Base-by-base conservation (phyloP, 169 alveolate species). In the Perkinsus marinus region DNA sequence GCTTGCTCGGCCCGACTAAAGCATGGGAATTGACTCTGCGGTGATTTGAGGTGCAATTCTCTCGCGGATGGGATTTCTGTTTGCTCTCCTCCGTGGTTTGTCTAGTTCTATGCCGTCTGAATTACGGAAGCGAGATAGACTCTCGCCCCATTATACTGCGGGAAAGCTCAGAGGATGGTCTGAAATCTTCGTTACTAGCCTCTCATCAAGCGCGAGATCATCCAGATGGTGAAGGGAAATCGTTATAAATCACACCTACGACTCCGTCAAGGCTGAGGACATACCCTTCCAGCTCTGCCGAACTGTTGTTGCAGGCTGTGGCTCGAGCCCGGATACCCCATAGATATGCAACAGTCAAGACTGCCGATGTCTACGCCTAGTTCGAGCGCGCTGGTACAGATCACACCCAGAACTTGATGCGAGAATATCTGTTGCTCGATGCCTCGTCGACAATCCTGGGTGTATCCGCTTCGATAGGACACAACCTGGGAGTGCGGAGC, bases 311-410 rank as follows among this genome's bases (percentile, higher is more conserved):
- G 68, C 19, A 94, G 38, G n/a, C 94, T 90, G 68, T 90, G 90
- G 39, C 92, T 43, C 3, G 96, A 94, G 6, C 96, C 96, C 38
- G 96, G 96, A 79, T 79, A 94, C 43, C 96, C 96, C 91, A 92
- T 69, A 39, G 90, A 90, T 26, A 94, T 91, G 39, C 90, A 94
- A 26, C 68, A 41, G 90, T 94, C 96, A 68, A 94, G 89, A 22
- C 41, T 89, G 43, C 93, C 93, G 5, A 94, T 91, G 90, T 94
- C 95, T 39, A 94, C 94, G 34, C 96, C 96, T 26, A 94, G 93
- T 39, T 94, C 96, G 39, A 94, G 90, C 26, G 96, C 96, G 30
- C 43, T 79, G n/a, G 96, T 94, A 34, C 96, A 90, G 39, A 91
- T 46, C 26, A 94, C 94, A 30, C 91, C 39, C 68, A 47, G 90